Evolutionary conservation across 352 stramenopile genomes (phyloP), one percentile per base, ranked within the genome.

Genomic region (Globisporangium iwayamae): DNA sequence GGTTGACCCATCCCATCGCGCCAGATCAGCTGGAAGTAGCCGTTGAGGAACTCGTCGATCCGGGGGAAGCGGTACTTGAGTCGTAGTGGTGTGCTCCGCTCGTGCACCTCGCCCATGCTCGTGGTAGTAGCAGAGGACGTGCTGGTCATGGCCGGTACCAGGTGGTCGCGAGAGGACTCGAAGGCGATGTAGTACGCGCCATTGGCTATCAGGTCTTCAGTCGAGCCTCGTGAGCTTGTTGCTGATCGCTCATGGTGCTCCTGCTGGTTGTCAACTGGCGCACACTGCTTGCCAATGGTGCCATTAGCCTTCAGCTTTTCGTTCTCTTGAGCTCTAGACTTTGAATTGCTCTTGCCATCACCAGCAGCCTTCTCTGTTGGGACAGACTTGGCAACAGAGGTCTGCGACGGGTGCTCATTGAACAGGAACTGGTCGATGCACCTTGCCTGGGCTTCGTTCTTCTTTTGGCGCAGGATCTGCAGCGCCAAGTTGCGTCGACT

Each of bases 1-100:
- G 80, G 67, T 22, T 89, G 72, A 25, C 73, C 68, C 41, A 68
- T 56, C 13, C 67, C 66, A 8, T 55, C 58, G 18, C 80, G 70
- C 80, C 80, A 89, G n/a, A 89, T 78, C 9, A 89, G 56, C 66
- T 89, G 80, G 53, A 89, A 86, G 70, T 89, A 89, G 18, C 80
- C 80, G 52, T 81, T 65, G 10, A 86, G 16, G 46, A 87, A 77
- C 6, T 64, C 56, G 4, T 86, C 78, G 2, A 63, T 32, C 14
- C 70, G 65, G 3, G 80, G 80, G 3, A 89, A 45, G 38, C 71
- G 65, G 65, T 87, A 89, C 7, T 69, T 76, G 9, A 89, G 63
- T 6, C 74, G 74, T 28, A 89, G 45, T 0, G 74, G 66, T 0
- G 60, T 58, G 38, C 66, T 65, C 20, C 73, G 67, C 30, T 85